A percentile compares a stretch with the other conserved stretches of the same genome.
These are phyloP conservation scores for Diphasiastrum complanatum DNA, from an alignment of 83 land plant species.

Conservation along the genomic window DNA sequence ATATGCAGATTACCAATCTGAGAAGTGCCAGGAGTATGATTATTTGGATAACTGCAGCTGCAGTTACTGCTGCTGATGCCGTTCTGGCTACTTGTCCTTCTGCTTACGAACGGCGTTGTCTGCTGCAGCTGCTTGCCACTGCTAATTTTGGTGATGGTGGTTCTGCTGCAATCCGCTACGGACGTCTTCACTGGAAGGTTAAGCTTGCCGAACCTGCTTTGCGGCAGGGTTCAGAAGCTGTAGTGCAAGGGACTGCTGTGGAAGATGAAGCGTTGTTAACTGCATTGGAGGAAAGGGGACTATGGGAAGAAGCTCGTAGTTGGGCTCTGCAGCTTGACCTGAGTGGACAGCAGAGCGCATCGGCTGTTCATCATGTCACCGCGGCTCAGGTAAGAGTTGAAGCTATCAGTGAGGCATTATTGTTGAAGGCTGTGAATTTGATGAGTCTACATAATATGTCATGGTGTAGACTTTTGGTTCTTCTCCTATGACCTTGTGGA, in stretches of 20 bases:
- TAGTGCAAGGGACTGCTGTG: slow-evolving; percentile 39
- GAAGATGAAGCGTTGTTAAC: slow-evolving; percentile 72
- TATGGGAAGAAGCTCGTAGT: slow-evolving; percentile 91
- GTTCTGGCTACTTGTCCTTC: slow-evolving; percentile 79
- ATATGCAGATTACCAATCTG: slow-evolving; percentile 18
- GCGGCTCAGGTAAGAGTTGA: slow-evolving; percentile 77
- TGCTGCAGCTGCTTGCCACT: slow-evolving; percentile 81
- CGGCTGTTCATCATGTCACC: slow-evolving; percentile 82
- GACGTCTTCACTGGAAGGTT: slow-evolving; percentile 77
- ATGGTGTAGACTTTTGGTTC: too few species aligned
- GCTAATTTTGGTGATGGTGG: slow-evolving; percentile 99
- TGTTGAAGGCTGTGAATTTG: too few species aligned
- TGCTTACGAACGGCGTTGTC: slow-evolving; percentile 79
- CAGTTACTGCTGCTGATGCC: slow-evolving; percentile 86
- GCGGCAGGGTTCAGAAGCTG: slow-evolving; percentile 42
- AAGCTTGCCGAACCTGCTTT: slow-evolving; percentile 80
- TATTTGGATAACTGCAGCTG: slow-evolving; percentile 70
- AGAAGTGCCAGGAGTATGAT: slow-evolving; percentile 38
- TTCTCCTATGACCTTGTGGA: too few species aligned
- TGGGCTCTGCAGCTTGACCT: slow-evolving; percentile 93
- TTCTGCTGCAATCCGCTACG: slow-evolving; percentile 52
- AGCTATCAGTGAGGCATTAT: slow-evolving; percentile 1
- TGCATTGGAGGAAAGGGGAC: slow-evolving; percentile 65
- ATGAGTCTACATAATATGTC: too few species aligned
- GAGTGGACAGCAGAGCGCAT: slow-evolving; percentile 49